Evolutionary conservation across 805 yeast genomes (phyloP), one percentile per base, ranked within the genome.

Genomic region (Wickerhamomyces alni): DNA sequence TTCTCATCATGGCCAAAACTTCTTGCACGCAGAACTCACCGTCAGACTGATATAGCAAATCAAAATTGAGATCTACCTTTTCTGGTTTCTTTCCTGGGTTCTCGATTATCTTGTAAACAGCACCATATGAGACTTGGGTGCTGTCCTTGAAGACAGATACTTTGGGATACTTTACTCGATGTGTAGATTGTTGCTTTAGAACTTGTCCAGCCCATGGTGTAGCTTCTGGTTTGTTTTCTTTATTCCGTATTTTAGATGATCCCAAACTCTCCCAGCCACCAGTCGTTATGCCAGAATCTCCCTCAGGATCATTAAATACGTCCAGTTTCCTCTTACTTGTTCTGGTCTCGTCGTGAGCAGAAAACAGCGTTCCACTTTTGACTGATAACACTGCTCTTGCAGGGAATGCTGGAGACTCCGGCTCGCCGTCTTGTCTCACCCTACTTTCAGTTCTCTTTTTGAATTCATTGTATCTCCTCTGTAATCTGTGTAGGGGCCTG

Each of bases 11-110:
- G 0, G 85, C 82, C 34, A 85, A 59, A 3, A 87, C 57, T 52
- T 89, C 96, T 33, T 71, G 75, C 4, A 82, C 54, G 43, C 83
- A 78, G 37, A 62, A 71, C 45, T 83, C 93, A 32, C 73, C 77
- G 0, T 55, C 58, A 3, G 51, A 50, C 5, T 50, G 54, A 45
- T 79, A 73, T 26, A 83, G 52, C 29, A 83, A 60, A 32, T 76
- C 75, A 47, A 82, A 65, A 53, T 84, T 84, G 38, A 79, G 59
- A 48, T 74, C 73, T 15, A 81, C 69, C 36, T 66, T 70, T 54
- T 83, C 91, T 0, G 75, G 61, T 41, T 71, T 70, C 48, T 79
- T 80, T 0, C 86, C 87, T 2, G 77, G 72, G 19, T 61, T 63
- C 27, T 68, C 64, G 13, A 82, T 64, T 5, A 74, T 57, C 39